Evolutionary conservation across 208 protist species (phyloP).

Genomic region (Trypanosoma lewisi): DNA sequence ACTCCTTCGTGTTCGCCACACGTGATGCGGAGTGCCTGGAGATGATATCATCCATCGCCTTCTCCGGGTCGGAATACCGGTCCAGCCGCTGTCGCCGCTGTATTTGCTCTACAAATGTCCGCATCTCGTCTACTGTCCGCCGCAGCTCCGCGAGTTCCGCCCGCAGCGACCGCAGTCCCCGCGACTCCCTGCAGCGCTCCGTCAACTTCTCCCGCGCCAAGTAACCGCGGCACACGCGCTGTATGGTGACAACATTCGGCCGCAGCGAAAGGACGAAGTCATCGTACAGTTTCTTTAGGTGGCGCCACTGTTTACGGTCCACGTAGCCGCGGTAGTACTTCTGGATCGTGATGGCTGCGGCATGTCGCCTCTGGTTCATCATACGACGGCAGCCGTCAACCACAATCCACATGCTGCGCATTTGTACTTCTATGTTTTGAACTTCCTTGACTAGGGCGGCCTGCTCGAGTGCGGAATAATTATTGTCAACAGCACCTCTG

Average conservation of each 20-base stretch:
- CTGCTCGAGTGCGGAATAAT: neutral
- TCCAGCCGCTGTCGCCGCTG: conserved; percentile 31
- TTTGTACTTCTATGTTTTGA: conserved; percentile 46
- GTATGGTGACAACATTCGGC: conserved; percentile 35
- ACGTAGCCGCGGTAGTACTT: conserved; percentile 66
- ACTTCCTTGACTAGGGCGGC: conserved; percentile 52
- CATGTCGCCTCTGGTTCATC: conserved; percentile 37
- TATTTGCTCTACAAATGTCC: conserved; percentile 28
- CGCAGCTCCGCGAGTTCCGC: conserved; percentile 26
- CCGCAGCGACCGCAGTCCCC: conserved; percentile 21
- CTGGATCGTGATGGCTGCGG: conserved; percentile 75
- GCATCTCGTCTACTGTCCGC: conserved; percentile 26
- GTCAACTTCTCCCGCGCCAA: conserved; percentile 19
- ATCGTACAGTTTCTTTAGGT: conserved; percentile 39
- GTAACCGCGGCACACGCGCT: conserved; percentile 48
- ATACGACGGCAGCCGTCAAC: conserved; percentile 61
- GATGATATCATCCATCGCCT: conserved; percentile 52
- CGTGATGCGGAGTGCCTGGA: conserved; percentile 5
- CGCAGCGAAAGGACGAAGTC: conserved; percentile 44
- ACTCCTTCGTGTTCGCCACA: neutral
- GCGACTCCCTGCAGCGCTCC: neutral
- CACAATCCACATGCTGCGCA: conserved; percentile 66
- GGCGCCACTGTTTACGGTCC: conserved; percentile 47
- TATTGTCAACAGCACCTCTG: neutral
- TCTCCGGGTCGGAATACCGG: conserved; percentile 33